Base-by-base conservation (phyloP, 2,329 filamentous ascomycete species). In the Monilinia aucupariae region DNA sequence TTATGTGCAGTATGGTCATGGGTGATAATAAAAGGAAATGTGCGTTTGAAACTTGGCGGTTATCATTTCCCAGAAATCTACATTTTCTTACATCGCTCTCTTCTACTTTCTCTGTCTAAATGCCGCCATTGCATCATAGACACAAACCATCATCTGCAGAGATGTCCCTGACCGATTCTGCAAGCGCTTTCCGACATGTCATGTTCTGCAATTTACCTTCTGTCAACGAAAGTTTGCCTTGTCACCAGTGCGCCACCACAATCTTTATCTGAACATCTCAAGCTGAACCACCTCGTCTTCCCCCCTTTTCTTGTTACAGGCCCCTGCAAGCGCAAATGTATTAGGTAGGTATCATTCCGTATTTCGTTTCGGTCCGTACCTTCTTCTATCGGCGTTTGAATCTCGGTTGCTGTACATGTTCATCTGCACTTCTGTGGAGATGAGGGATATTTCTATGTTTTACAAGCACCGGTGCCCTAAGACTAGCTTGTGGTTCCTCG, bases 1-100 rank as follows among this genome's bases (percentile, higher is more conserved):
- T 58, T 58, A 56, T 49, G 60, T 62, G 60, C 51, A 56, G 51
- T 47, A 39, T 62, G 51, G 51, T 55, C 45, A 62, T 43, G 53
- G 60, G 51, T 62, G 41, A 58, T 47, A 34, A 25, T 47, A 43
- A 58, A 58, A 34, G 37, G 51, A 56, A 62, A 62, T 62, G 34
- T 62, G 39, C 22, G 30, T 61, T 22, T 55, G 54, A 41, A 47
- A 58, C 54, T 41, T 58, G 54, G 30, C 22, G 20, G 54, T 47
- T 56, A 45, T 45, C 30, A 56, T 56, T 20, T 45, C 41, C n/a
- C 41, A 58, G 9, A 48, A 58, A 47, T 58, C 10, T 58, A 34
- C 30, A 34, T 47, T 25, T 58, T 47, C 53, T 34, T 25, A 34
- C 54, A 58, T 34, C 27, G 54, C 54, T 58, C 30, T 58, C 27